Conservation (phyloP, 2,329 filamentous ascomycete genomes). For the Cordyceps militaris region DNA sequence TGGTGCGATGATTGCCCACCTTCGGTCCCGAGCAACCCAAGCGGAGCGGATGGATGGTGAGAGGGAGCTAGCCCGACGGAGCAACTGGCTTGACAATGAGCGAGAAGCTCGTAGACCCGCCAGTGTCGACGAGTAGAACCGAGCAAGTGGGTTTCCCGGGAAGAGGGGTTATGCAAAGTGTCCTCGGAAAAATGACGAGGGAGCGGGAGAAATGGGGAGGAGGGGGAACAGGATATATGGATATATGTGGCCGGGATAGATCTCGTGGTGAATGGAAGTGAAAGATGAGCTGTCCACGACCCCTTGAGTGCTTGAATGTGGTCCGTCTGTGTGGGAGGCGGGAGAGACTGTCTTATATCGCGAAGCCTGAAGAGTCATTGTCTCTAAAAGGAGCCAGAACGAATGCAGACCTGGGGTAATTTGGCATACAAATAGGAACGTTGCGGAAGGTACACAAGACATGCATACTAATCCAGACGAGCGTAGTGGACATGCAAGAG, state of each 20-base stretch:
- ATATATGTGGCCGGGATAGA: constrained; percentile 1
- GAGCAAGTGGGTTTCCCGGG: neutral
- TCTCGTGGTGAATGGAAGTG: neutral
- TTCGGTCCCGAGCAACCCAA: neutral
- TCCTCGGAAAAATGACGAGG: neutral
- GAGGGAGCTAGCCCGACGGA: neutral
- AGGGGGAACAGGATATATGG: neutral
- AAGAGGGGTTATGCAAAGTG: neutral
- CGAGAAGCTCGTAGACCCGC: constrained; percentile 3
- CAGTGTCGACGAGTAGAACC: neutral
- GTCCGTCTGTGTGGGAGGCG: neutral
- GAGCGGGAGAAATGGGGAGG: neutral
- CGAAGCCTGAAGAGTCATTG: neutral
- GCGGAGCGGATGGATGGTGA: neutral
- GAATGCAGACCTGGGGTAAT: neutral
- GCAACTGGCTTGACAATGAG: neutral
- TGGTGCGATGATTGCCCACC: constrained; percentile 8
- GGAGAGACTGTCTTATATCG: constrained; percentile 6
- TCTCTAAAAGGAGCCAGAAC: neutral
- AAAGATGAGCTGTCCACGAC: neutral
- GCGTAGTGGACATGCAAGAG: neutral
- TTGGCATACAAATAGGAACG: neutral
- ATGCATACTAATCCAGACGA: neutral
- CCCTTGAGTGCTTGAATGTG: neutral
- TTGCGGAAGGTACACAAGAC: neutral